phyloP scores from a whole-genome alignment of 306 rosid genomes.

The Lathyrus sativus region DNA sequence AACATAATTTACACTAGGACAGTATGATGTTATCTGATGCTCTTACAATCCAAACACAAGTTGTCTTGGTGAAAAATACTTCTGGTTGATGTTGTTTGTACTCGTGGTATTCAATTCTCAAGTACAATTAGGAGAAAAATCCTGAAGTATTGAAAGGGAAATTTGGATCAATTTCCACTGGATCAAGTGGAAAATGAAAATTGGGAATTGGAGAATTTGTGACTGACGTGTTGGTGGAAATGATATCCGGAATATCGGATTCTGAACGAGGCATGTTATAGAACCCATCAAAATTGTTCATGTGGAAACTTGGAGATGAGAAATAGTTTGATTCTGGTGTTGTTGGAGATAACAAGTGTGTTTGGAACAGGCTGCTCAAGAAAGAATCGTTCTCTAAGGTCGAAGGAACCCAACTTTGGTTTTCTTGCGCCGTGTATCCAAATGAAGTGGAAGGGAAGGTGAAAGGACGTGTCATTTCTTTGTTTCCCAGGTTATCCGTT shows the following conservation, averaged over 20 bases:
- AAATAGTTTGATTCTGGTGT: slow-evolving; percentile 51
- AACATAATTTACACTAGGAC: neutral
- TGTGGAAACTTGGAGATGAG: slow-evolving; percentile 47
- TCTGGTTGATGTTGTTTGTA: neutral
- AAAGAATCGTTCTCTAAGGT: slow-evolving; percentile 43
- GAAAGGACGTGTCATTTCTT: slow-evolving; percentile 53
- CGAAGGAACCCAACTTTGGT: slow-evolving; percentile 45
- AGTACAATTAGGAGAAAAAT: slow-evolving; percentile 51
- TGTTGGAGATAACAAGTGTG: slow-evolving; percentile 51
- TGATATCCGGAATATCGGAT: slow-evolving; percentile 57
- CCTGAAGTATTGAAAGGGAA: slow-evolving; percentile 63
- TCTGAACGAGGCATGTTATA: slow-evolving; percentile 48
- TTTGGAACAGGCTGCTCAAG: slow-evolving; percentile 54
- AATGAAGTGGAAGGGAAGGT: slow-evolving; percentile 65
- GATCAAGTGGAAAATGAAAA: slow-evolving; percentile 65
- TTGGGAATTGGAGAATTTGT: slow-evolving; percentile 72
- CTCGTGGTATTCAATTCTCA: slow-evolving; percentile 11
- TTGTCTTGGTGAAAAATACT: neutral
- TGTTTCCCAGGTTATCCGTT: slow-evolving; percentile 43
- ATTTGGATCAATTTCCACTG: slow-evolving; percentile 55
- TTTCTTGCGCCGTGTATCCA: slow-evolving; percentile 47
- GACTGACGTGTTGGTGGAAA: slow-evolving; percentile 69
- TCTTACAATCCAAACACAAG: slow-evolving; percentile 1
- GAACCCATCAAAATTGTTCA: slow-evolving; percentile 42
- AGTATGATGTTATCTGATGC: neutral